phyloP scores from a whole-genome alignment of 2,329 filamentous ascomycete species.

The Magnaporthiopsis poae region DNA sequence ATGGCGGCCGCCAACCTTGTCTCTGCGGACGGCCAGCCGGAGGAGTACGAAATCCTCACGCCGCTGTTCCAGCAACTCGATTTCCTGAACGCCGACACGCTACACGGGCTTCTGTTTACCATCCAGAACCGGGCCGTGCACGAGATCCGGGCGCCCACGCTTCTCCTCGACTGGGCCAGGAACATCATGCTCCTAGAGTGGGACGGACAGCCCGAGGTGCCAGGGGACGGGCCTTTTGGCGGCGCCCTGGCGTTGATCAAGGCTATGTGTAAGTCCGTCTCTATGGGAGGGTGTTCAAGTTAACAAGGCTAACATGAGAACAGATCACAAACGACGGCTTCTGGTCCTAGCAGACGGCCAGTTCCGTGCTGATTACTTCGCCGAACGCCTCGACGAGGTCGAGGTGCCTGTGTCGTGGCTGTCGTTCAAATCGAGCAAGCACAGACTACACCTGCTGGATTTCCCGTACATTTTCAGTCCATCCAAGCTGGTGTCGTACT shows the following conservation, averaged over 20 bases:
- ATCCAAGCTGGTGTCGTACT: slow-evolving; percentile 66
- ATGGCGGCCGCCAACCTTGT: slow-evolving; percentile 26
- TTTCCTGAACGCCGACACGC: slow-evolving; percentile 35
- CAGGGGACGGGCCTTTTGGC: slow-evolving; percentile 61
- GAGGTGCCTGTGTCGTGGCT: slow-evolving; percentile 67
- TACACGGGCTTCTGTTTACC: slow-evolving; percentile 38
- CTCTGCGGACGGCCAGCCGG: slow-evolving; percentile 20
- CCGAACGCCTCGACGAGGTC: slow-evolving; percentile 64
- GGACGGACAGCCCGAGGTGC: slow-evolving; percentile 64
- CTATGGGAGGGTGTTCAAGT: neutral
- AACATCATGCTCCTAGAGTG: slow-evolving; percentile 69
- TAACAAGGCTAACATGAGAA: neutral
- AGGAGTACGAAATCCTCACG: slow-evolving; percentile 34
- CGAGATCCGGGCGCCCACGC: slow-evolving; percentile 45
- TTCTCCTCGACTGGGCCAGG: slow-evolving; percentile 61
- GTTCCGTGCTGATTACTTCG: slow-evolving; percentile 67
- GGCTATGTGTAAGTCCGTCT: slow-evolving; percentile 53
- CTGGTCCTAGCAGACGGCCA: slow-evolving; percentile 58
- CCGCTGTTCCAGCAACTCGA: slow-evolving; percentile 45
- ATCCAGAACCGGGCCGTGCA: slow-evolving; percentile 43
- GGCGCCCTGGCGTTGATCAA: slow-evolving; percentile 67
- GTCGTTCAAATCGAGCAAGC: slow-evolving; percentile 48
- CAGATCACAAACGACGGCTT: slow-evolving; percentile 52
- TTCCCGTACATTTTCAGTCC: slow-evolving; percentile 72
- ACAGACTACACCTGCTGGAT: slow-evolving; percentile 64